A percentile compares a stretch with the other conserved stretches of the same genome.
These are phyloP conservation scores for Endocarpon pusillum DNA, from an alignment of 495 filamentous ascomycete species.

Conservation along the genomic window DNA sequence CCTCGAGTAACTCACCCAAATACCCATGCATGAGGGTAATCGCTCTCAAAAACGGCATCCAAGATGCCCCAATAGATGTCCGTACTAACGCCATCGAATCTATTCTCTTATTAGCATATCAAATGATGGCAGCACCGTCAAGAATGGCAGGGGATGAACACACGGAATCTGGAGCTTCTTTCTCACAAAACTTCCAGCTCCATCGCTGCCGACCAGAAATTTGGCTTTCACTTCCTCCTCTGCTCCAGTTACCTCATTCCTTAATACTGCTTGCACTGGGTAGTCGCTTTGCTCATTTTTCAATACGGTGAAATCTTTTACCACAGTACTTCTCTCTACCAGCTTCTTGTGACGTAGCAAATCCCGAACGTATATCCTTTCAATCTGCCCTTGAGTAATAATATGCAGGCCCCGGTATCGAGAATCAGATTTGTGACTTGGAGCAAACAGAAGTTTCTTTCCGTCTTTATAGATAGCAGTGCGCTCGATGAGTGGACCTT, in stretches of 20 bases:
- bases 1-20: slow-evolving; percentile 17
- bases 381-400: slow-evolving; percentile 23
- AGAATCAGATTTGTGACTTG: slow-evolving; percentile 18
- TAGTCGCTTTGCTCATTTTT: slow-evolving; percentile 4
- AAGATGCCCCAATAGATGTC: slow-evolving; percentile 26
- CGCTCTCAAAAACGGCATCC: slow-evolving; percentile 20
- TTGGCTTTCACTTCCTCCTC: too few species aligned
- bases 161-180: slow-evolving; percentile 14
- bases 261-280: slow-evolving; percentile 8
- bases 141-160: too few species aligned
- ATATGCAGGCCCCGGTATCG: slow-evolving; percentile 21
- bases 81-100: slow-evolving; percentile 23
- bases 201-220: slow-evolving; percentile 21
- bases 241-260: slow-evolving; percentile 11
- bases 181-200: slow-evolving; percentile 16
- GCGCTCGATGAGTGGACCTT: slow-evolving; percentile 21
- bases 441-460: slow-evolving; percentile 13
- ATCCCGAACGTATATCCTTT: slow-evolving; percentile 21
- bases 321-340: slow-evolving; percentile 15
- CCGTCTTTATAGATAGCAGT: slow-evolving; percentile 21
- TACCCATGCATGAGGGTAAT: slow-evolving; percentile 20
- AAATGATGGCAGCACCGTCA: too few species aligned
- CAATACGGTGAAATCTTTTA: slow-evolving; percentile 14
- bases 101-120: too few species aligned
- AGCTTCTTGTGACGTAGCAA: slow-evolving; percentile 16